A percentile compares a stretch with the other conserved stretches of the same genome.
These are phyloP conservation scores for Lasiosphaeris hirsuta DNA, from an alignment of 495 filamentous ascomycete genomes.

Conservation along the genomic window DNA sequence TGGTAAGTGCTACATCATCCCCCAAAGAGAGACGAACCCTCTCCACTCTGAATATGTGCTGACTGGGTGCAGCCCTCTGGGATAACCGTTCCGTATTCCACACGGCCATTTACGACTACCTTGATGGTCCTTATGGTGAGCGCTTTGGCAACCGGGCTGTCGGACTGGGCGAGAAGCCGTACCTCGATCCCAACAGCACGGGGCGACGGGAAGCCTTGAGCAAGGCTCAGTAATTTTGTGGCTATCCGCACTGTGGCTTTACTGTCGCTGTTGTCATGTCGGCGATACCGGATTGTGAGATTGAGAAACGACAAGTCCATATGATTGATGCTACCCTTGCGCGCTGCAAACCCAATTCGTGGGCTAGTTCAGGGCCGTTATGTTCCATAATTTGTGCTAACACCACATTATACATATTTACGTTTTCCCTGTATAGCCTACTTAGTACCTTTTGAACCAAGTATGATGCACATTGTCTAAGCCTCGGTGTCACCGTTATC, in stretches of 20 bases:
- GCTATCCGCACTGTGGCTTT: neutral
- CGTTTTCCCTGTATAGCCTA: too few relatives aligned
- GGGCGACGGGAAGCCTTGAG: constrained; percentile 52
- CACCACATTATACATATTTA: too few relatives aligned
- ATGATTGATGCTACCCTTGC: too few relatives aligned
- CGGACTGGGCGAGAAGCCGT: constrained; percentile 63
- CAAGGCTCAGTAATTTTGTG: constrained; percentile 1
- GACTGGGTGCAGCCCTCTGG: constrained; percentile 60
- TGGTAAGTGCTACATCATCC: constrained; percentile 27
- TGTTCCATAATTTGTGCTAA: too few relatives aligned
- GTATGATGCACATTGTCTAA: too few relatives aligned
- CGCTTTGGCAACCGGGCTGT: constrained; percentile 61
- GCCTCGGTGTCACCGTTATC: too few relatives aligned
- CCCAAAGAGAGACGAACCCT: neutral
- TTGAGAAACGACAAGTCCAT: too few relatives aligned
- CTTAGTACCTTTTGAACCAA: too few relatives aligned
- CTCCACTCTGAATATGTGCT: neutral
- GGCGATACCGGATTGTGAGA: too few relatives aligned
- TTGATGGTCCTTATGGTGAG: constrained; percentile 49
- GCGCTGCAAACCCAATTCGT: too few relatives aligned
- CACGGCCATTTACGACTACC: constrained; percentile 64
- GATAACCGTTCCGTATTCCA: constrained; percentile 70
- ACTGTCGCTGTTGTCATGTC: too few relatives aligned
- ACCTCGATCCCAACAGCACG: constrained; percentile 57
- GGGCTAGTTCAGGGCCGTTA: too few relatives aligned